These are phyloP conservation scores for Fagus sylvatica DNA, from an alignment of 306 rosid species.

Conservation along the genomic window DNA sequence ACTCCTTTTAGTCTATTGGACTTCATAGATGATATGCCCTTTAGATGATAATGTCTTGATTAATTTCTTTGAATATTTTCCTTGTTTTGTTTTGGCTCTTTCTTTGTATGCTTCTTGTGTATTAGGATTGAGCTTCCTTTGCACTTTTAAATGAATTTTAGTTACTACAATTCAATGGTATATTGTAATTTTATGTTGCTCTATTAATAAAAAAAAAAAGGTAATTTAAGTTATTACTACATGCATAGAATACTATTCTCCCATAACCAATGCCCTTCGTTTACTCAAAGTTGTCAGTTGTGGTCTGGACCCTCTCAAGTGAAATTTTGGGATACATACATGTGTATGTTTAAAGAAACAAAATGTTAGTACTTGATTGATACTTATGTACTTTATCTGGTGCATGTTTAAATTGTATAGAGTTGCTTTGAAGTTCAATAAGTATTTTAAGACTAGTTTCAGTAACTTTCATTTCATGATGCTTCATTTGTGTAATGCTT, in stretches of 20 bases:
- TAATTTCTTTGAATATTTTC: too few species aligned
- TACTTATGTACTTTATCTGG: neutral
- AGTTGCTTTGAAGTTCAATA: neutral
- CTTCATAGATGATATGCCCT: too few species aligned
- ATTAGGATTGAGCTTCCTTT: too few species aligned
- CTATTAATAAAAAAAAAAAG: neutral
- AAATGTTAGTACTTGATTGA: neutral
- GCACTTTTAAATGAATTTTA: too few species aligned
- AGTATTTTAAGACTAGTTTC: neutral
- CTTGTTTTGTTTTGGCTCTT: too few species aligned
- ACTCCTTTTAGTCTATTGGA: too few species aligned
- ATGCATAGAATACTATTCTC: neutral
- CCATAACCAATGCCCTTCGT: neutral
- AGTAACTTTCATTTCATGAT: neutral
- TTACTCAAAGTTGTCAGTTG: neutral
- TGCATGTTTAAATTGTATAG: conserved; percentile 1
- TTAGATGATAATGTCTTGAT: too few species aligned
- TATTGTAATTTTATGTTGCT: neutral
- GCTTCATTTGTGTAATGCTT: neutral
- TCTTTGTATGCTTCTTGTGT: too few species aligned
- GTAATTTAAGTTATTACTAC: neutral
- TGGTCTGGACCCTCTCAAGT: neutral
- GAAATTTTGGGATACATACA: neutral
- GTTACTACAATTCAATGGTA: neutral
- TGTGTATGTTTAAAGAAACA: neutral